Evolutionary conservation across 2,329 filamentous ascomycete species (phyloP), one percentile per base, ranked within the genome.

Genomic region (Fusarium staphyleae): DNA sequence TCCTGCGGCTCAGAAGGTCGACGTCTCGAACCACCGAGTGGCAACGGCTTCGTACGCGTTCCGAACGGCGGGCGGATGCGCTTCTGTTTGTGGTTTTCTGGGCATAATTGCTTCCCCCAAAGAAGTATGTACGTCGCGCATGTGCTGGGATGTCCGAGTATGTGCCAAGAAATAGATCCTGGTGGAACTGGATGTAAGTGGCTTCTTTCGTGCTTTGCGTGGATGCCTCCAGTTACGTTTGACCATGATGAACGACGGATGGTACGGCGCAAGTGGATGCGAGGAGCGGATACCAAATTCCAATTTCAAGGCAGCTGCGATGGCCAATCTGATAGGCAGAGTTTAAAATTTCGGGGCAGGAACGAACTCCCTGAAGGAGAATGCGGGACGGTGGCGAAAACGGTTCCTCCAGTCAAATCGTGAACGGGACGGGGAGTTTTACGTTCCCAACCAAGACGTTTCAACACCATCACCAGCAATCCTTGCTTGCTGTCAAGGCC

Each of bases 331-430:
- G 36, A 52, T 51, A 42, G 32, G 40, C 43, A 48, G 58, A 62
- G 59, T 49, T 49, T 63, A 55, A 62, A 62, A 60, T 42, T 60
- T 46, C 48, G 52, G 59, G 52, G 60, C 59, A 48, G 44, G 34
- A 51, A 46, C 40, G 28, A 19, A 34, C 24, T 45, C 34, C 16
- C 34, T 18, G 35, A 24, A 12, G 30, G 40, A 26, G 36, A 56
- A 54, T 42, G 59, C 51, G 43, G 37, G 33, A 60, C 51, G 52
- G 60, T 63, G 60, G 60, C 60, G 47, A 63, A 52, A 63, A 61
- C 52, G 60, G 56, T 45, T 54, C 42, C 22, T 51, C 42, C 22
- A 24, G 22, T 22, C 42, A 46, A 34, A 33, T 45, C 24, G 24
- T 28, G 24, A 48, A 33, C 40, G 60, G 56, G 56, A 63, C 60